Evolutionary conservation across 148 eudicot genomes (phyloP), one percentile per base, ranked within the genome.

Genomic region (Fallopia convolvulus): DNA sequence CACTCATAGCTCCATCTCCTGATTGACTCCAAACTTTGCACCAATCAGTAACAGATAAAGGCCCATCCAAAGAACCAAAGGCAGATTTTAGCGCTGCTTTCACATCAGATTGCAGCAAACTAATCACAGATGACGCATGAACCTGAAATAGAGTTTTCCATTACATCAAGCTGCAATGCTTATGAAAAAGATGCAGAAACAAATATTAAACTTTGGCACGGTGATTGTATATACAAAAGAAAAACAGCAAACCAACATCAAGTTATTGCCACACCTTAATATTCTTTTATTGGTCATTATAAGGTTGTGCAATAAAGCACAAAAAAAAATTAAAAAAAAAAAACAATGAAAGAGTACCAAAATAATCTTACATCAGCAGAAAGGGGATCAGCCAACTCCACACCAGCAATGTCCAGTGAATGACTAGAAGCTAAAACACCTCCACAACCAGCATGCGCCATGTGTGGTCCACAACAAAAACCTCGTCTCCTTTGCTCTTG

Each of bases 371-470:
- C 99, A 84, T 91, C 90, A 81, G 90, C 88, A 56, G 95, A 87
- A 60, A 92, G 89, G 32, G 99, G 97, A 86, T 95, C 97, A 78
- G 88, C 85, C 49, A 95, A 87, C 81, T 89, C 93, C 81, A 92
- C 86, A 8, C 99, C 99, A 74, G 97, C 96, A 82, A 92, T 89
- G 78, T 95, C 99, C 81, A 92, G 80, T 56, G 97, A 90, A 85
- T 95, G 99, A 71, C 91, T 85, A 84, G 99, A 91, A 78, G 99
- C 92, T 82, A 95, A 86, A 75, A 89, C 81, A 75, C 99, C 99
- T 39, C 99, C 99, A 88, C 99, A 95, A 55, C 98, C 98, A 17
- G 98, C 98, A 89, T 92, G 98, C 50, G 84, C 92, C 94, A 85
- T 89, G 56, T 89, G 85, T 11, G 98, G 98, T 77, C 98, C 97